A percentile compares a stretch with the other conserved stretches of the same genome.
Conservation (phyloP, 768 basidiomycete species). For the Rhodotorula toruloides region DNA sequence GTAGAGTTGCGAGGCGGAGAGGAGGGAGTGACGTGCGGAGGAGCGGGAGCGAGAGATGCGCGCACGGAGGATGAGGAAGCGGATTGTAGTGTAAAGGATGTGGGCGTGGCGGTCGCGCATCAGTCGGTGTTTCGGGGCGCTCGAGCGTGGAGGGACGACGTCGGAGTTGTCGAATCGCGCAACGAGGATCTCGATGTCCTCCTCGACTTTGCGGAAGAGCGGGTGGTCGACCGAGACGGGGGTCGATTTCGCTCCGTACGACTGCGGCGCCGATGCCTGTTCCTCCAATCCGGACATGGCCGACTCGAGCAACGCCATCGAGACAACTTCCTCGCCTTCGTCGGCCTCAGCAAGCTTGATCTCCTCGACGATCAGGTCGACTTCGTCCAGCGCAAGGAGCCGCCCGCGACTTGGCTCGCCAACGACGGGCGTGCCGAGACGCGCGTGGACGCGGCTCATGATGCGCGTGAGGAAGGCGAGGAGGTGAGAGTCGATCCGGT, state of each 20-base stretch:
- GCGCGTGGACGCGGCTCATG: constrained; percentile 2
- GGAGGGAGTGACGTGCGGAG: neutral
- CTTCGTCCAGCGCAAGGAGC: too few relatives aligned
- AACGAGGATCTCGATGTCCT: constrained; percentile 14
- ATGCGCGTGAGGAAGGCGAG: constrained; percentile 4
- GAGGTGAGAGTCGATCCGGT: neutral
- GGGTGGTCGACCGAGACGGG: neutral
- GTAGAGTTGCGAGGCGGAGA: constrained; percentile 22
- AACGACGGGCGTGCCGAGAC: too few relatives aligned
- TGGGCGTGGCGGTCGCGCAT: constrained; percentile 16
- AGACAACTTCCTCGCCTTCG: constrained; percentile 12
- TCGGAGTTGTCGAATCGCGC: constrained; percentile 5
- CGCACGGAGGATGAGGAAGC: constrained; percentile 29
- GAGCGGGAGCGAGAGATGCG: neutral
- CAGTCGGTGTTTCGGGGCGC: neutral
- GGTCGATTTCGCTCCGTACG: neutral
- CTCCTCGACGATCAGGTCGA: neutral
- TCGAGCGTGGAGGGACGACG: neutral
- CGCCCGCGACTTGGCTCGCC: too few relatives aligned
- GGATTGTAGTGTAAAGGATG: constrained; percentile 30
- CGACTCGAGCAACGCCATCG: constrained; percentile 22
- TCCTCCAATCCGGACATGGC: constrained; percentile 11
- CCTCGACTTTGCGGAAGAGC: constrained; percentile 9
- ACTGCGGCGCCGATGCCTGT: neutral
- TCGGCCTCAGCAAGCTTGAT: constrained; percentile 6